A percentile compares a stretch with the other conserved stretches of the same genome.
Evolutionary conservation across 2,329 filamentous ascomycete species (phyloP).

Genomic region (Neophaeococcomyces aloes): DNA sequence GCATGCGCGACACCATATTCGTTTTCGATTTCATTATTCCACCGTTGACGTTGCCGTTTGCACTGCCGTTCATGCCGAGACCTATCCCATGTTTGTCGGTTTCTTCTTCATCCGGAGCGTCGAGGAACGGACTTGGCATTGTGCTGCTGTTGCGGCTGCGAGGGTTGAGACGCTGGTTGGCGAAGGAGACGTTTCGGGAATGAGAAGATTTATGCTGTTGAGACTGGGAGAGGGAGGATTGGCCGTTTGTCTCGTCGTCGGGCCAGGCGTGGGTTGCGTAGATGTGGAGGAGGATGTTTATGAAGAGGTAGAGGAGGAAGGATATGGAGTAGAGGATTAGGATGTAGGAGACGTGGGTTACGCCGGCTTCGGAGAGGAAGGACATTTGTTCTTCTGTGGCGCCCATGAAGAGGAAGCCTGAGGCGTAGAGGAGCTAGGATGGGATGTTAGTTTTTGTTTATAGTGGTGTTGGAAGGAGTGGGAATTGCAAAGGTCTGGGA

Average conservation of each 20-base stretch:
- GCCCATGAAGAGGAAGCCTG: conserved; percentile 94
- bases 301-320: conserved; percentile 83
- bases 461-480: too few species aligned
- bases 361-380: conserved; percentile 58
- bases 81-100: conserved; percentile 21
- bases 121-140: conserved; percentile 13
- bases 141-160: conserved; percentile 1
- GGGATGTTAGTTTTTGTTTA: conserved; percentile 23
- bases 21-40: too few species aligned
- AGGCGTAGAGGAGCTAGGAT: conserved; percentile 71
- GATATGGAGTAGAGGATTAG: conserved; percentile 83
- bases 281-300: conserved; percentile 72
- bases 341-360: conserved; percentile 86
- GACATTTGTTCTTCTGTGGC: conserved; percentile 94
- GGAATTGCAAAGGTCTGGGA: neutral
- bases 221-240: conserved; percentile 1
- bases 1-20: conserved; percentile 13
- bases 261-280: conserved; percentile 58
- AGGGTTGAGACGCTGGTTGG: neutral
- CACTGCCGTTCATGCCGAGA: conserved; percentile 11
- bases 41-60: neutral
- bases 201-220: neutral
- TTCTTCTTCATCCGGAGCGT: conserved; percentile 20
- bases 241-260: conserved; percentile 23
- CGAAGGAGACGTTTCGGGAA: conserved; percentile 1